Evolutionary conservation across 73 alveolate genomes (phyloP), one percentile per base, ranked within the genome.

Genomic region (Paramecium biaurelia): DNA sequence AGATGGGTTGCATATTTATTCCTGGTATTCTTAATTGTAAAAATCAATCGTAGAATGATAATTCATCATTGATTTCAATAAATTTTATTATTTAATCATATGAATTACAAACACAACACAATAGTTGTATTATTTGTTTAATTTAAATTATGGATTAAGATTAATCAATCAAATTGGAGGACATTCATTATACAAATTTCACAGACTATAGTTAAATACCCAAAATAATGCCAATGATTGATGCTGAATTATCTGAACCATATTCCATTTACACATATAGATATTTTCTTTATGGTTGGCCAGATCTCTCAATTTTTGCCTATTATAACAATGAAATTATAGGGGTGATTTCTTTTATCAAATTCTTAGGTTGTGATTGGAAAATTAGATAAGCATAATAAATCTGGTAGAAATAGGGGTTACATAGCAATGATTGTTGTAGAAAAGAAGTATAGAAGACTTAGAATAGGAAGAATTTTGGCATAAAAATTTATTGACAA

Each of bases 351-450:
- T 96, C 5, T 18, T 30, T 30, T 11, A 10, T 32, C 14, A 21
- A 74, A 74, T 74, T 35, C 7, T 7, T 43, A 79, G 90, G 90
- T 70, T 18, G 94, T 89, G 0, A 89, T 89, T 89, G 94, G 98
- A 87, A 89, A 96, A 94, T 85, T 92, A 58, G 96, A 94, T 72
- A 87, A 72, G 14, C 93, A 96, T 70, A 67, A 85, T 63, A 93
- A 92, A 89, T 74, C 90, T 26, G 89, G 93, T 34, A 90, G 94
- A 85, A 86, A 67, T 21, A 92, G 97, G 86, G 99, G 99, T 20
- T 98, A 98, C 89, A 96, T 98, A 43, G 99, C 99, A 12, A 98
- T 98, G 99, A 93, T 98, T 34, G 99, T 99, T 10, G 99, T 98
- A 26, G 92, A 96, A 41, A 97, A 97, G 34, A 96, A 98, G 49